phyloP scores from a whole-genome alignment of 2,329 filamentous ascomycete species.

The Fusarium guadeloupense region DNA sequence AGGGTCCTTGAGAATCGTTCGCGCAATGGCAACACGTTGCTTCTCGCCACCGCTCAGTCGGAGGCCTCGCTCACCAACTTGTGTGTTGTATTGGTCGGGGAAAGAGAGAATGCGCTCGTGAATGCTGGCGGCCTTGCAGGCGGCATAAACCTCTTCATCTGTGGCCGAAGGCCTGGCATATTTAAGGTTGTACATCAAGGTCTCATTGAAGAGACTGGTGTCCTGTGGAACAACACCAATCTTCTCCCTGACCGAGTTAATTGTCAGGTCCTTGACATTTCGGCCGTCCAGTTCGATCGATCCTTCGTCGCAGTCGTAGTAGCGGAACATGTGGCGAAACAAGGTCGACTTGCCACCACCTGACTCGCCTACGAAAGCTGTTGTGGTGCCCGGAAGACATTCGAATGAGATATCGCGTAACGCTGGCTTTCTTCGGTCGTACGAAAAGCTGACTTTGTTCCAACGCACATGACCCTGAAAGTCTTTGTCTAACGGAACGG shows the following conservation, averaged over 20 bases:
- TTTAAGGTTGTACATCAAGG: conserved; percentile 91
- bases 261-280: conserved; percentile 86
- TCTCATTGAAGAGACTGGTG: conserved; percentile 93
- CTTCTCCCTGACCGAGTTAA: conserved; percentile 88
- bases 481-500: conserved; percentile 63
- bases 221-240: conserved; percentile 98
- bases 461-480: conserved; percentile 88
- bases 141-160: conserved; percentile 82
- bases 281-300: conserved; percentile 85
- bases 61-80: conserved; percentile 89
- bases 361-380: conserved; percentile 94
- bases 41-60: conserved; percentile 91
- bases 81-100: conserved; percentile 87
- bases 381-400: conserved; percentile 89
- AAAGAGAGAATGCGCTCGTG: conserved; percentile 92
- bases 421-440: conserved; percentile 86
- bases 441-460: conserved; percentile 89
- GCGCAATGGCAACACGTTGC: conserved; percentile 91
- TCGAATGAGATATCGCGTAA: conserved; percentile 85
- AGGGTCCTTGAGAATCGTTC: conserved; percentile 91
- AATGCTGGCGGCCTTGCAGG: conserved; percentile 87
- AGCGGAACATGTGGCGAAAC: conserved; percentile 94
- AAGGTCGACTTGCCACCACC: conserved; percentile 97
- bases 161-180: conserved; percentile 86
- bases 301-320: conserved; percentile 87